A percentile compares a stretch with the other conserved stretches of the same genome.
Conservation (phyloP, 208 protist genomes). For the Trypanosoma rangeli region DNA sequence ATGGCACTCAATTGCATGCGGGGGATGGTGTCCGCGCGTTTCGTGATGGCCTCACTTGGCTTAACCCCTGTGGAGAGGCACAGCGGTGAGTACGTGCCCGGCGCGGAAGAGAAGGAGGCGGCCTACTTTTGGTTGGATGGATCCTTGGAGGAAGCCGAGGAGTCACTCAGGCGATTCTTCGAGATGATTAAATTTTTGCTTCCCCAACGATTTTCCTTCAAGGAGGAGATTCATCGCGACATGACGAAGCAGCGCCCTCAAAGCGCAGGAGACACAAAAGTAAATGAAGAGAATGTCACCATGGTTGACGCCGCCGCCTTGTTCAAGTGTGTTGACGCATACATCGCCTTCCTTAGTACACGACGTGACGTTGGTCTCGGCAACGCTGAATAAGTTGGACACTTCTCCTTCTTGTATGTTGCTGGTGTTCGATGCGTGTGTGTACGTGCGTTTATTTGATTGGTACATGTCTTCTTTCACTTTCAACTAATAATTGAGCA, state of each 20-base stretch:
- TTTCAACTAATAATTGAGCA: background rate
- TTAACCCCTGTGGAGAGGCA: constrained; percentile 35
- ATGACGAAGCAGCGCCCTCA: background rate
- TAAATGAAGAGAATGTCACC: constrained; percentile 8
- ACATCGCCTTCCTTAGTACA: constrained; percentile 70
- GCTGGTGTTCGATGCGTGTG: background rate
- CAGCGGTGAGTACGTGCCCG: background rate
- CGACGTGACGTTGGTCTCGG: constrained; percentile 48
- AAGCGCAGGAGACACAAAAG: background rate
- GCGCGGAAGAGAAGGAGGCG: background rate
- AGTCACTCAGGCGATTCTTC: constrained; percentile 51
- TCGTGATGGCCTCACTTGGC: constrained; percentile 66
- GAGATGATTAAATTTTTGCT: constrained; percentile 62
- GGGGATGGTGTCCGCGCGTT: constrained; percentile 52
- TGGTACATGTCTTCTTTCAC: background rate
- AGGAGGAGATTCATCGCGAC: constrained; percentile 31
- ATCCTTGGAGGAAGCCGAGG: constrained; percentile 36
- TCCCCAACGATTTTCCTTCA: constrained; percentile 58
- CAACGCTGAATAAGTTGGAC: constrained; percentile 12
- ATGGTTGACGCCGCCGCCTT: constrained; percentile 46
- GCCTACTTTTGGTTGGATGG: constrained; percentile 72
- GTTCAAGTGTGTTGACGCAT: constrained; percentile 51
- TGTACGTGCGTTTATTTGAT: background rate
- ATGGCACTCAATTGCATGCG: constrained; percentile 52
- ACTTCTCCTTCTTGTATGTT: background rate